Evolutionary conservation across 169 alveolate species (phyloP).

Genomic region (Theileria annulata): DNA sequence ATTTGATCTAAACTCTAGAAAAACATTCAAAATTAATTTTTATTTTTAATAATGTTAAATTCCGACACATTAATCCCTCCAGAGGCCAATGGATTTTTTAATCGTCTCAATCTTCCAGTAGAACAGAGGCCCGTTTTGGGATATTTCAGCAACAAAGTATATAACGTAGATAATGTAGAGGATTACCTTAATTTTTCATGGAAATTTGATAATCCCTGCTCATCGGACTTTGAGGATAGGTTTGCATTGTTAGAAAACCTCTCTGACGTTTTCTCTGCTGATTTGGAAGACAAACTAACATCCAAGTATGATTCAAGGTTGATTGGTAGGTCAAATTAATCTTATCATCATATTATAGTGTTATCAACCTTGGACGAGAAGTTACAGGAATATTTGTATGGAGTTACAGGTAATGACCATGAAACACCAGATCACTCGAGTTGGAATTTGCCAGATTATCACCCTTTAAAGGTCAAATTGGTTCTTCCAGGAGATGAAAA

Average conservation of each 20-base stretch:
- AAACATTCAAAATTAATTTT: not conserved
- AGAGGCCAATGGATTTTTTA: not conserved
- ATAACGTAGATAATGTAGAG: constrained; percentile 9
- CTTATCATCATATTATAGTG: not conserved
- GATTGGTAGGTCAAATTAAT: not conserved
- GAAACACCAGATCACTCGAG: constrained; percentile 15
- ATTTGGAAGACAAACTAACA: not conserved
- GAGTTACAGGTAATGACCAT: not conserved
- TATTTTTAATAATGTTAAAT: not conserved
- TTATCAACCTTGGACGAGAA: constrained; percentile 7
- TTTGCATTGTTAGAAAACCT: constrained; percentile 3
- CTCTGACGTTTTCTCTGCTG: not conserved
- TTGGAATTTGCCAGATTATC: constrained; percentile 58
- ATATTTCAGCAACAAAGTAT: not conserved
- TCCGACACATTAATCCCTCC: not conserved
- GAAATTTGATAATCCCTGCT: constrained; percentile 10
- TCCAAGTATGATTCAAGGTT: not conserved
- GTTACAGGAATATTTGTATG: constrained; percentile 30
- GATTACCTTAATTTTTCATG: constrained; percentile 12
- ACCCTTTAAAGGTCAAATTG: constrained; percentile 41
- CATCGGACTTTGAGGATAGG: not conserved
- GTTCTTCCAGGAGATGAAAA: constrained; percentile 27
- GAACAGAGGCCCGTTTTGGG: not conserved
- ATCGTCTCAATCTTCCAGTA: not conserved
- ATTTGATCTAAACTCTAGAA: not conserved